phyloP scores from a whole-genome alignment of 2,329 filamentous ascomycete genomes.

The Fusarium sp. region DNA sequence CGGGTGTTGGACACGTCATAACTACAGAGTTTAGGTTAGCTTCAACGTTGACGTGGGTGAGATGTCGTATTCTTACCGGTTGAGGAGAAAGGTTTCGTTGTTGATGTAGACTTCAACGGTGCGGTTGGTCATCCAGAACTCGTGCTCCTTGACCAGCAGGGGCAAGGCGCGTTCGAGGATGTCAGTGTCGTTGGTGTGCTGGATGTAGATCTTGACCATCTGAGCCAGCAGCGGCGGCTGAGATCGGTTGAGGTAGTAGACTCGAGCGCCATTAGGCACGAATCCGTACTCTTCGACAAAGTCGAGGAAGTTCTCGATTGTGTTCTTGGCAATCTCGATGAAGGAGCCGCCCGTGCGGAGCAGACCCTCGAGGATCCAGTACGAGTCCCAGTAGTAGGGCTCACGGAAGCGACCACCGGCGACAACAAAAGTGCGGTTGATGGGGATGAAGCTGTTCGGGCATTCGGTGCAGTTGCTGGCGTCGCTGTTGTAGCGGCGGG shows the following conservation, averaged over 20 bases:
- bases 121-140: constrained; percentile 75
- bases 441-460: constrained; percentile 75
- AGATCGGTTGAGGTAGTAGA: constrained; percentile 79
- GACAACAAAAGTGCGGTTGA: constrained; percentile 79
- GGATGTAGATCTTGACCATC: constrained; percentile 77
- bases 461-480: constrained; percentile 70
- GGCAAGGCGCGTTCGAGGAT: constrained; percentile 74
- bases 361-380: constrained; percentile 78
- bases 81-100: constrained; percentile 68
- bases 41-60: neutral
- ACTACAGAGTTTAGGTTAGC: constrained; percentile 47
- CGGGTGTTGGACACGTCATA: constrained; percentile 76
- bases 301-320: constrained; percentile 80
- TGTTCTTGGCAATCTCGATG: constrained; percentile 74
- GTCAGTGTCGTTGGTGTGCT: constrained; percentile 75
- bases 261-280: constrained; percentile 77
- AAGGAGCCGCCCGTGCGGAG: constrained; percentile 76
- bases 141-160: constrained; percentile 74
- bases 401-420: constrained; percentile 81
- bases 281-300: constrained; percentile 76
- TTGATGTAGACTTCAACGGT: constrained; percentile 66
- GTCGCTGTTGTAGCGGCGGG: constrained; percentile 70
- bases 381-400: constrained; percentile 81
- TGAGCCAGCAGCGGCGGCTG: constrained; percentile 77
- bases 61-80: constrained; percentile 60